These are phyloP conservation scores for Calamus simplicifolius DNA, from an alignment of 176 grass and related monocot genomes.

Conservation along the genomic window DNA sequence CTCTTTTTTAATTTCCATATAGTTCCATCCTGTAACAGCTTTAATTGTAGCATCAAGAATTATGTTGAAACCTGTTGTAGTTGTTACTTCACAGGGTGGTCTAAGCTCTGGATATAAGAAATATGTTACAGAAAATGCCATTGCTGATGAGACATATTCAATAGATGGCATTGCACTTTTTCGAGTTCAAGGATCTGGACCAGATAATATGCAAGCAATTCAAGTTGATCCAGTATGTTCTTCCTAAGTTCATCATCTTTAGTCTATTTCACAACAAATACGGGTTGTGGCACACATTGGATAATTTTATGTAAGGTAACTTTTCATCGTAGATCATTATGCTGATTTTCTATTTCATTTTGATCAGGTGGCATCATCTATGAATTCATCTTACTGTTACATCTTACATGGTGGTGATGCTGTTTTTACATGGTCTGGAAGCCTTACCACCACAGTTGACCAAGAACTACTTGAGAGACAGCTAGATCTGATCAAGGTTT, in stretches of 20 bases:
- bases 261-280: too few species aligned
- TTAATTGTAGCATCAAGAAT: too few species aligned
- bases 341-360: not conserved
- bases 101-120: conserved; percentile 83
- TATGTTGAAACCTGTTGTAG: too few species aligned
- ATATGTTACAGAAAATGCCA: conserved; percentile 46
- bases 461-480: conserved; percentile 85
- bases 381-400: conserved; percentile 95
- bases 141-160: conserved; percentile 68
- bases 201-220: conserved; percentile 96
- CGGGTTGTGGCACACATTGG: too few species aligned
- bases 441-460: conserved; percentile 52
- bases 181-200: conserved; percentile 74
- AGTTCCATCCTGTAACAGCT: too few species aligned
- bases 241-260: conserved; percentile 4
- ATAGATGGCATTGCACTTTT: conserved; percentile 75
- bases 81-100: conserved; percentile 45
- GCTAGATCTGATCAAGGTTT: conserved; percentile 94
- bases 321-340: not conserved
- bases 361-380: conserved; percentile 58
- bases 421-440: conserved; percentile 87
- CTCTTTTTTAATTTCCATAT: too few species aligned
- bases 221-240: conserved; percentile 80
- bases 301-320: too few species aligned
- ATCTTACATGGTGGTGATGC: conserved; percentile 69